Evolutionary conservation across 192 early-diverging fungal species (phyloP).

Genomic region (Diversispora eburnea): DNA sequence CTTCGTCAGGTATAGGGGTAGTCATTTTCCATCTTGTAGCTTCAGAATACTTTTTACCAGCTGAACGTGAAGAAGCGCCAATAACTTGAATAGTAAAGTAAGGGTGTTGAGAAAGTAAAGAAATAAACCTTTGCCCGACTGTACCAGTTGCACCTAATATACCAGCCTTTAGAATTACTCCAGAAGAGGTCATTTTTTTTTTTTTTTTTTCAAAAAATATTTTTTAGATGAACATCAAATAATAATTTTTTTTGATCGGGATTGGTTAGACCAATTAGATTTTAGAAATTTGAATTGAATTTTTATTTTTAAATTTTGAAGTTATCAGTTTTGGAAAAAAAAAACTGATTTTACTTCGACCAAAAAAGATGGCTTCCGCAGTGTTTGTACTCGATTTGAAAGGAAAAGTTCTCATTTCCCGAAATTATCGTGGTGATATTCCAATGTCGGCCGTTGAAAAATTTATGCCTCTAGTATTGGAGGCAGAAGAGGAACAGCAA

Average conservation of each 20-base stretch:
- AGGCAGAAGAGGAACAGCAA: slow-evolving; percentile 91
- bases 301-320: too few species aligned
- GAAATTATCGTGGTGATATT: slow-evolving; percentile 98
- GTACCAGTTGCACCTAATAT: slow-evolving; percentile 97
- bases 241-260: too few species aligned
- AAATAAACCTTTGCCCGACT: slow-evolving; percentile 96
- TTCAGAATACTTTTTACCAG: slow-evolving; percentile 77
- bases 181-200: neutral
- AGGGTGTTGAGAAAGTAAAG: slow-evolving; percentile 83
- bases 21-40: slow-evolving; percentile 89
- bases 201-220: neutral
- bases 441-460: slow-evolving; percentile 94
- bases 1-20: slow-evolving; percentile 63
- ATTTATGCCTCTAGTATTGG: slow-evolving; percentile 94
- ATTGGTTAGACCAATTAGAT: too few species aligned
- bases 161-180: slow-evolving; percentile 55
- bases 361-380: slow-evolving; percentile 54
- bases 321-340: neutral
- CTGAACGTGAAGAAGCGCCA: slow-evolving; percentile 87
- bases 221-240: too few species aligned
- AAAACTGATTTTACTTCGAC: neutral
- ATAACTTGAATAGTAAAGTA: slow-evolving; percentile 81
- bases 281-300: too few species aligned
- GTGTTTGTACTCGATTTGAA: slow-evolving; percentile 96
- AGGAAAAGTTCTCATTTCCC: slow-evolving; percentile 97